phyloP scores from a whole-genome alignment of 345 rosid species.

The Gossypium raimondii region DNA sequence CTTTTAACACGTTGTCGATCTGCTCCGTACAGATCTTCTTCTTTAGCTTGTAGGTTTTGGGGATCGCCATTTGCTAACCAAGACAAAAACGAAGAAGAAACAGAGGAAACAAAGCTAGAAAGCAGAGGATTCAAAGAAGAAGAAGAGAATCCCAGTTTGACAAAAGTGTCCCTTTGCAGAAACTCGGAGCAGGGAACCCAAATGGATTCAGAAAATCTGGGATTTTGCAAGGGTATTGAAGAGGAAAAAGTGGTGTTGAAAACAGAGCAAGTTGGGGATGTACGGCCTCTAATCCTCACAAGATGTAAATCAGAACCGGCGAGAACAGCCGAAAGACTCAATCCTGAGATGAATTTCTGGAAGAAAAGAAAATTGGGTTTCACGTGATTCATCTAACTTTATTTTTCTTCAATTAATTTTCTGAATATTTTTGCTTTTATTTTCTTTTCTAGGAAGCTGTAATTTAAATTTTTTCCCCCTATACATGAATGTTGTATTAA shows the following conservation, averaged over 20 bases:
- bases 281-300: slow-evolving; percentile 43
- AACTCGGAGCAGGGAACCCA: slow-evolving; percentile 26
- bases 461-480: background rate
- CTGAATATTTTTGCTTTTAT: slow-evolving; percentile 8
- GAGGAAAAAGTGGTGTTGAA: slow-evolving; percentile 11
- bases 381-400: slow-evolving; percentile 34
- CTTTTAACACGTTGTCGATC: slow-evolving; percentile 77
- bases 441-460: slow-evolving; percentile 16
- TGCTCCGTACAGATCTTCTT: slow-evolving; percentile 79
- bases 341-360: slow-evolving; percentile 41
- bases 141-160: slow-evolving; percentile 25
- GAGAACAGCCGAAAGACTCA: slow-evolving; percentile 52
- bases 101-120: slow-evolving; percentile 21
- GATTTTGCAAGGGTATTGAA: slow-evolving; percentile 24
- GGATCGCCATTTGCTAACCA: slow-evolving; percentile 48
- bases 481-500: slow-evolving; percentile 3
- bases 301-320: slow-evolving; percentile 92
- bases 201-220: slow-evolving; percentile 22
- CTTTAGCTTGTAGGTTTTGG: slow-evolving; percentile 77
- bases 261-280: slow-evolving; percentile 22
- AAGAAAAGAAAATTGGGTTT: slow-evolving; percentile 60
- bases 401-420: background rate
- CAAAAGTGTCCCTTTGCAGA: slow-evolving; percentile 24
- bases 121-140: slow-evolving; percentile 10
- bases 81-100: slow-evolving; percentile 27